phyloP scores from a whole-genome alignment of 495 filamentous ascomycete genomes.

The Rhypophila decipiens region DNA sequence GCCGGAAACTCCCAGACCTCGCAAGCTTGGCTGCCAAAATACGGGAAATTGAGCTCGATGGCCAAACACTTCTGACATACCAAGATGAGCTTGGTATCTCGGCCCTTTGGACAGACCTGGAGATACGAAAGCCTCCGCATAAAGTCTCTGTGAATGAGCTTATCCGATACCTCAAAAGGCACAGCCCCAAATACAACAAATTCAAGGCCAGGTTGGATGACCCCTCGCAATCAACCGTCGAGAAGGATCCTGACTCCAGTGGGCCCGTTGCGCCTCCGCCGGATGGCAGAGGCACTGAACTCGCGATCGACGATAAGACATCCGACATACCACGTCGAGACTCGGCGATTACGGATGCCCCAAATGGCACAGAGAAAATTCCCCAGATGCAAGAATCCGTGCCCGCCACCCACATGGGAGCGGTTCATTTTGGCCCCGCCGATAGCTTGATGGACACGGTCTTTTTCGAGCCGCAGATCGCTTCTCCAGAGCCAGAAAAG shows the following conservation, averaged over 20 bases:
- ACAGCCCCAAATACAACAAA: constrained; percentile 25
- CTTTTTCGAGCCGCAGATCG: not conserved
- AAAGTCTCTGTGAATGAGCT: constrained; percentile 26
- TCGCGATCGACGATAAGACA: not conserved
- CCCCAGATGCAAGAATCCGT: not conserved
- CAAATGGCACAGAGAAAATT: not conserved
- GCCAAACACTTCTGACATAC: constrained; percentile 51
- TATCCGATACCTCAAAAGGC: constrained; percentile 21
- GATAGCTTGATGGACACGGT: not conserved
- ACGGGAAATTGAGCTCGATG: constrained; percentile 54
- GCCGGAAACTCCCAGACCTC: constrained; percentile 42
- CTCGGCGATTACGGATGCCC: not conserved
- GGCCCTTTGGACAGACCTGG: constrained; percentile 23
- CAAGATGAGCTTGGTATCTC: constrained; percentile 15
- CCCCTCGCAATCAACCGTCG: not conserved
- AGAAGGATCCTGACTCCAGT: too few relatives aligned
- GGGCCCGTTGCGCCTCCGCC: too few relatives aligned
- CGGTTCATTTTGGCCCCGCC: not conserved
- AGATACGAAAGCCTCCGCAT: constrained; percentile 27
- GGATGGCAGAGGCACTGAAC: not conserved
- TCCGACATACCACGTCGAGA: not conserved
- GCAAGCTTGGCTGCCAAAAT: constrained; percentile 46
- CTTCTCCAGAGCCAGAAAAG: too few relatives aligned
- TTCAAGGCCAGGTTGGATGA: constrained; percentile 11
- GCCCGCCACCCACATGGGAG: not conserved